These are phyloP conservation scores for Aspergillus panamensis DNA, from an alignment of 495 filamentous ascomycete species.

Conservation along the genomic window DNA sequence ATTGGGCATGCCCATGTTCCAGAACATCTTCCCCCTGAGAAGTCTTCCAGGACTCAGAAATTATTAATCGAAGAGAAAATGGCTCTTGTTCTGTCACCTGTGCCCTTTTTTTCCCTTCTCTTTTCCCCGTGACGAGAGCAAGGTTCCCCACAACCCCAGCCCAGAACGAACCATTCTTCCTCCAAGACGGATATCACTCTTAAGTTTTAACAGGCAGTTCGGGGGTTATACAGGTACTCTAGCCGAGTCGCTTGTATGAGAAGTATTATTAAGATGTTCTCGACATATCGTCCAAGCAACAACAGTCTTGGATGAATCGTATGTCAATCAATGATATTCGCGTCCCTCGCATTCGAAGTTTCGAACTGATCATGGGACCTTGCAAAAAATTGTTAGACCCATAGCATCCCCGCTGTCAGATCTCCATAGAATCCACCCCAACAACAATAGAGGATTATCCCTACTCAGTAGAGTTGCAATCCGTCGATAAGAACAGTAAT, in stretches of 20 bases:
- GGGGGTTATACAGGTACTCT: background rate
- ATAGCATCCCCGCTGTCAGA: slow-evolving; percentile 11
- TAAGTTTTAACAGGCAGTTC: too few species aligned
- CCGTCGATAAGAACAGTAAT: background rate
- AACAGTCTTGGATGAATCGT: too few species aligned
- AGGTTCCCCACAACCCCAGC: background rate
- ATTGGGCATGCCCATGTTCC: background rate
- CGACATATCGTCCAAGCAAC: too few species aligned
- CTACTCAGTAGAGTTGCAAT: background rate
- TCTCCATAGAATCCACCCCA: slow-evolving; percentile 3
- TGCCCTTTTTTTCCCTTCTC: background rate
- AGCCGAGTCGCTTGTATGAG: background rate
- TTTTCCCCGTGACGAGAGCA: background rate
- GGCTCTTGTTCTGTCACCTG: background rate
- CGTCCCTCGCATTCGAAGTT: too few species aligned
- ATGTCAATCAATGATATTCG: too few species aligned
- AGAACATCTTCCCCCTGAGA: background rate
- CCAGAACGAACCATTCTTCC: background rate
- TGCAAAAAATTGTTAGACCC: slow-evolving; percentile 4
- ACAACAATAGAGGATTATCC: slow-evolving; percentile 4
- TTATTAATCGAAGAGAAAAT: too few species aligned
- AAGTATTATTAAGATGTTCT: too few species aligned
- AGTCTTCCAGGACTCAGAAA: background rate
- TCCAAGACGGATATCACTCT: slow-evolving; percentile 5
- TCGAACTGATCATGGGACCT: slow-evolving; percentile 15